Conservation (phyloP, 208 protist species). For the Trypanosomatidae sp. region DNA sequence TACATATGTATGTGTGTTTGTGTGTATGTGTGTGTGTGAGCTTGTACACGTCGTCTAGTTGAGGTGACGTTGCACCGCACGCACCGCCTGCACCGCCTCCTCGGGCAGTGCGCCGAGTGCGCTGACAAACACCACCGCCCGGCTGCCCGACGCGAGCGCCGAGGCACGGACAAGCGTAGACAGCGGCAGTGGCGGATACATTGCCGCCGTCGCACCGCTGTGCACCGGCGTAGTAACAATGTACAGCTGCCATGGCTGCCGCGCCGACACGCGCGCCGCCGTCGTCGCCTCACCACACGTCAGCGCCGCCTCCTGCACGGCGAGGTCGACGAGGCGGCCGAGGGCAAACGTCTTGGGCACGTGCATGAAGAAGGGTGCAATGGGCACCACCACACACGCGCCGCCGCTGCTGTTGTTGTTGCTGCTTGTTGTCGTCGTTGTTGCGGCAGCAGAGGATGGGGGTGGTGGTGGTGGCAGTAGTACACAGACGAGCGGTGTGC, state of each 20-base stretch:
- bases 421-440: neutral
- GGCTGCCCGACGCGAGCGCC: conserved; percentile 2
- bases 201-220: conserved; percentile 7
- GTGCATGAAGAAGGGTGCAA: conserved; percentile 64
- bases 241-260: conserved; percentile 47
- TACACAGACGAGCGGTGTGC: conserved; percentile 48
- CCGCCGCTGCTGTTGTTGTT: neutral
- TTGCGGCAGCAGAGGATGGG: neutral
- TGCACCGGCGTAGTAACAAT: conserved; percentile 23
- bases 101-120: conserved; percentile 11
- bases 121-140: conserved; percentile 14
- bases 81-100: conserved; percentile 11
- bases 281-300: conserved; percentile 2
- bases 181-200: conserved; percentile 30
- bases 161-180: conserved; percentile 26
- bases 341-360: conserved; percentile 30
- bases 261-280: conserved; percentile 5
- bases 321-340: conserved; percentile 45
- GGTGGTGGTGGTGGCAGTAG: conserved; percentile 4
- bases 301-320: conserved; percentile 34
- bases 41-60: too few species aligned
- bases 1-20: too few species aligned
- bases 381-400: conserved; percentile 9
- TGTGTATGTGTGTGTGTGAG: too few species aligned
- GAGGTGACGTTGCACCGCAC: conserved; percentile 8